Base-by-base conservation (phyloP, 768 basidiomycete species). In the Dendrothele bispora region DNA sequence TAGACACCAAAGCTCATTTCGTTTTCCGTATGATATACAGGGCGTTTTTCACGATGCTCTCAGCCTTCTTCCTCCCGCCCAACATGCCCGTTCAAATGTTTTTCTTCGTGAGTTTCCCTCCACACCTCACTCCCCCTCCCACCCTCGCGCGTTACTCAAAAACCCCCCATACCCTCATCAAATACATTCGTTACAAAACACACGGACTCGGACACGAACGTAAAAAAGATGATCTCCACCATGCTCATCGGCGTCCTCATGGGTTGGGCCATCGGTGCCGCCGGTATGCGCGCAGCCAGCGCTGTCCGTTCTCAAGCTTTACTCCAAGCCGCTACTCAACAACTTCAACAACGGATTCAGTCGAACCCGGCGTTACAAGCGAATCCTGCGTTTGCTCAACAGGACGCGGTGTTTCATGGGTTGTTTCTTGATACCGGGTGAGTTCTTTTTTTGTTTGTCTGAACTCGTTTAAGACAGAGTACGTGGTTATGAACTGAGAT, bases 231-330 rank as follows among this genome's bases (percentile, higher is more conserved):
- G 5, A 55, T 74, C 2, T 58, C 69, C n/a, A 80, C 73, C 0
- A 52, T 83, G 30, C 51, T 77, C 21, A 14, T 80, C 6, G 80
- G 80, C 1, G 54, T 76, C 37, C 63, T 68, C 2, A 34, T 78
- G 1, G 80, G 80, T 11, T 84, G 82, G 81, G 81, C 72, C 0
- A 67, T 79, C 52, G 78, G 79, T 1, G 64, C 69, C 8, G 79
- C 77, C 0, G 78, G 72, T 0, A 82, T 83, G 80, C 71, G 71
- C 4, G 73, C 77, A 0, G 73, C 71, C 0, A 56, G 77, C 1
- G 60, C 69, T 4, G 71, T 71, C 1, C 64, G 73, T 8, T 56
- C 64, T 44, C 58, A 69, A 49, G 59, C 60, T 0, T 49, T 69
- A 7, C 55, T 74, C 11, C 55, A 60, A 29, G 50, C 55, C 15